Base-by-base conservation (phyloP, 83 land plant genomes). In the Thuja plicata region DNA sequence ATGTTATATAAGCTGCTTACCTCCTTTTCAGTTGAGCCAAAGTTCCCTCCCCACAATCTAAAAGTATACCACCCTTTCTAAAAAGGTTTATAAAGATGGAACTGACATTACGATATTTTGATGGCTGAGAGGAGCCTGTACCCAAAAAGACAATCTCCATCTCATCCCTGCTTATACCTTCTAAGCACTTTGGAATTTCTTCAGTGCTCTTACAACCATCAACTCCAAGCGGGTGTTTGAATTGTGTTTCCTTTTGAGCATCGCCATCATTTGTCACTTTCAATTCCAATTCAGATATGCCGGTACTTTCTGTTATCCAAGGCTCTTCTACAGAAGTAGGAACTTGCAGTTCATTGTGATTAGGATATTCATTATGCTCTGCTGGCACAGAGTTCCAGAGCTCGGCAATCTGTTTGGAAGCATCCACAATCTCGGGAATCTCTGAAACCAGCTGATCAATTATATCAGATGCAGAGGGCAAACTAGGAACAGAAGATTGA, bases 11-110 rank as follows among this genome's bases (percentile, higher is more conserved):
- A 78, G 83, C n/a, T 48, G 87, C 54, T 84, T 92, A 98, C 99
- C 99, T 95, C 91, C 99, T 91, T 89, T 94, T 98, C 8, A 98
- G 93, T 87, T 98, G 99, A 70, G 95, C 99, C 73, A 96, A 92
- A 45, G 99, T 96, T 86, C 99, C 99, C 92, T 98, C 99, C 1
- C 99, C 99, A 91, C 99, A 98, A 90, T 98, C 99, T 70, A 98
- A 81, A 88, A 98, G 96, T 79, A 98, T 84, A 66, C 97, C 92
- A 90, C 99, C 99, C 83, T 93, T 93, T 32, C 93, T 89, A 89
- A 97, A 98, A 60, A 98, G 97, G 92, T 98, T 97, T 24, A 98
- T 78, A 86, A 91, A 94, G 24, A 97, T 92, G 70, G 99, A 93
- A 91, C 96, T 98, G 70, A 98, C 99, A 92, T 98, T 98, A 34